Conservation (phyloP, 2,329 filamentous ascomycete genomes). For the Cladosporium halotolerans region DNA sequence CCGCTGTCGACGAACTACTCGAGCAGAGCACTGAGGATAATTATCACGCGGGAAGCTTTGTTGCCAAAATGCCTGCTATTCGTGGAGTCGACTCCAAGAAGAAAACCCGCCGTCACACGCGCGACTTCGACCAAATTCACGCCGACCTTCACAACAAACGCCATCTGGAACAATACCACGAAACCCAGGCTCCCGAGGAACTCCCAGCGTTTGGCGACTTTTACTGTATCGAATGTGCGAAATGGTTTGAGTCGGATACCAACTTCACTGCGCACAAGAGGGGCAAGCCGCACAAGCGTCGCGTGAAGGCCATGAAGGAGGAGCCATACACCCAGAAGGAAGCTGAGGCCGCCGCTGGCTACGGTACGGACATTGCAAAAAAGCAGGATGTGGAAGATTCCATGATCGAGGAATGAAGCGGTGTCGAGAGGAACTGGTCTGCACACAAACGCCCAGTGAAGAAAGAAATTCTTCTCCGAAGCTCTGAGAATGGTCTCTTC, state of each 20-base stretch:
- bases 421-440: background rate
- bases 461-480: too few species aligned
- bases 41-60: background rate
- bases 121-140: constrained; percentile 89
- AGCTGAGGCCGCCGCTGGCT: constrained; percentile 71
- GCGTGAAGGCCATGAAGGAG: constrained; percentile 74
- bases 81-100: constrained; percentile 44
- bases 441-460: too few species aligned
- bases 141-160: constrained; percentile 71
- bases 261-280: constrained; percentile 70
- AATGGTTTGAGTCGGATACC: constrained; percentile 85
- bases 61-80: constrained; percentile 43
- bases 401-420: constrained; percentile 21
- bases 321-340: constrained; percentile 82
- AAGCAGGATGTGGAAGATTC: constrained; percentile 24
- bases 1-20: too few species aligned
- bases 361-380: constrained; percentile 62
- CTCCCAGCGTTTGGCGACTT: constrained; percentile 77
- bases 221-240: constrained; percentile 90
- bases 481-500: too few species aligned
- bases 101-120: constrained; percentile 47
- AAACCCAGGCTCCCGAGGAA: constrained; percentile 74
- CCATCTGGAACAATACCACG: constrained; percentile 74
- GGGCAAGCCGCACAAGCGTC: constrained; percentile 92
- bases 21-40: background rate